Conservation (phyloP, 2,329 filamentous ascomycete genomes). For the Aspergillus thermomutatus region DNA sequence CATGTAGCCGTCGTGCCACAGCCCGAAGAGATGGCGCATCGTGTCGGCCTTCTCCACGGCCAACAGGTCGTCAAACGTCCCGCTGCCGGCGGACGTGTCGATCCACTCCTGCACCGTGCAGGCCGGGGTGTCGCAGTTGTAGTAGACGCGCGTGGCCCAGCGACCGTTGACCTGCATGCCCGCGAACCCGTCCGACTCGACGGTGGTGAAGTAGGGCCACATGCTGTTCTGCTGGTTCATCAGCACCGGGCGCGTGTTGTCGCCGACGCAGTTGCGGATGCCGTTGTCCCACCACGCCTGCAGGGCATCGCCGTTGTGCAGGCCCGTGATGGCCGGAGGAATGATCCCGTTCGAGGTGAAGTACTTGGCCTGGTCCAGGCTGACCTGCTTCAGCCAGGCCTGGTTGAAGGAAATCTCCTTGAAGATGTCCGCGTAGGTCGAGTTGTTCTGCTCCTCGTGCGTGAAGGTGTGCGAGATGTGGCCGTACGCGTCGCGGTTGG, state of each 20-base stretch:
- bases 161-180: constrained; percentile 58
- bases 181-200: constrained; percentile 51
- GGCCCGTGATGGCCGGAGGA: constrained; percentile 61
- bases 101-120: constrained; percentile 62
- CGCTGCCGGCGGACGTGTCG: constrained; percentile 54
- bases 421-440: constrained; percentile 55
- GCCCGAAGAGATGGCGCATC: constrained; percentile 54
- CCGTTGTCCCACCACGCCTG: constrained; percentile 58
- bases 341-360: constrained; percentile 57
- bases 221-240: constrained; percentile 52
- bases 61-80: constrained; percentile 53
- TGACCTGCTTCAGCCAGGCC: constrained; percentile 55
- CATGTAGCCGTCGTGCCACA: constrained; percentile 58
- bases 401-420: constrained; percentile 61
- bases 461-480: constrained; percentile 63
- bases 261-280: constrained; percentile 60
- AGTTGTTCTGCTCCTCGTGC: constrained; percentile 58
- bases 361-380: constrained; percentile 44
- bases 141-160: constrained; percentile 62
- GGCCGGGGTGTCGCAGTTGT: constrained; percentile 57
- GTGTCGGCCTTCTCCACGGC: constrained; percentile 51
- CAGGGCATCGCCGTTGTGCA: constrained; percentile 63
- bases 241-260: constrained; percentile 58
- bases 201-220: constrained; percentile 55
- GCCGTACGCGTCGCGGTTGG: constrained; percentile 53